Evolutionary conservation across 148 eudicot species (phyloP).

Genomic region (Cornus suecica): DNA sequence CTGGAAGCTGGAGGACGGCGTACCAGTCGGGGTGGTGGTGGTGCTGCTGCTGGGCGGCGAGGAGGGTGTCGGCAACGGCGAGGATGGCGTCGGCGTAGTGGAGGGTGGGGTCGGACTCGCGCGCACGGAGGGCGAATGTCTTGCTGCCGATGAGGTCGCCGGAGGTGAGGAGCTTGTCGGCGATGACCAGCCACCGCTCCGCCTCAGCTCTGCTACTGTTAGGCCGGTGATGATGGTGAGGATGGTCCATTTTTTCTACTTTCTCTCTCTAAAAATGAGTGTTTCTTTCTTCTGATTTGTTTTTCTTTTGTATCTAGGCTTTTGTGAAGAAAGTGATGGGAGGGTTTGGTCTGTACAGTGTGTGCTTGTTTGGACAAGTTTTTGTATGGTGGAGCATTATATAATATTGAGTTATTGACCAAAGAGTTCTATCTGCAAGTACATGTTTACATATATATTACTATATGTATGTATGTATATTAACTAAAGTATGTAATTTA

Average conservation of each 20-base stretch:
- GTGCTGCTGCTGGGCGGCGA: slow-evolving; percentile 62
- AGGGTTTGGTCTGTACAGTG: too few relatives aligned
- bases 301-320: too few relatives aligned
- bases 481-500: too few relatives aligned
- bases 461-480: too few relatives aligned
- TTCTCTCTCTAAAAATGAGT: background rate
- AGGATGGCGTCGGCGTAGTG: slow-evolving; percentile 60
- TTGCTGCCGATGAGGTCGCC: slow-evolving; percentile 69
- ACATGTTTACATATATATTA: too few relatives aligned
- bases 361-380: too few relatives aligned
- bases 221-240: too few relatives aligned
- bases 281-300: too few relatives aligned
- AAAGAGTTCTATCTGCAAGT: too few relatives aligned
- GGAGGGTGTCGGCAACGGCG: slow-evolving; percentile 70
- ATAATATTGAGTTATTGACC: too few relatives aligned
- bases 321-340: too few relatives aligned
- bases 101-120: slow-evolving; percentile 74
- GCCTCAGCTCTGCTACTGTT: slow-evolving; percentile 46
- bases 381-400: too few relatives aligned
- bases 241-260: slow-evolving; percentile 11
- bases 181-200: slow-evolving; percentile 72
- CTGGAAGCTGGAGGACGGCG: slow-evolving; percentile 57
- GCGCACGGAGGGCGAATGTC: slow-evolving; percentile 82
- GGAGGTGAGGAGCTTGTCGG: slow-evolving; percentile 62
- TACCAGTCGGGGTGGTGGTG: slow-evolving; percentile 57